Conservation (phyloP, 2,329 filamentous ascomycete species). For the Pyrenophora teres region DNA sequence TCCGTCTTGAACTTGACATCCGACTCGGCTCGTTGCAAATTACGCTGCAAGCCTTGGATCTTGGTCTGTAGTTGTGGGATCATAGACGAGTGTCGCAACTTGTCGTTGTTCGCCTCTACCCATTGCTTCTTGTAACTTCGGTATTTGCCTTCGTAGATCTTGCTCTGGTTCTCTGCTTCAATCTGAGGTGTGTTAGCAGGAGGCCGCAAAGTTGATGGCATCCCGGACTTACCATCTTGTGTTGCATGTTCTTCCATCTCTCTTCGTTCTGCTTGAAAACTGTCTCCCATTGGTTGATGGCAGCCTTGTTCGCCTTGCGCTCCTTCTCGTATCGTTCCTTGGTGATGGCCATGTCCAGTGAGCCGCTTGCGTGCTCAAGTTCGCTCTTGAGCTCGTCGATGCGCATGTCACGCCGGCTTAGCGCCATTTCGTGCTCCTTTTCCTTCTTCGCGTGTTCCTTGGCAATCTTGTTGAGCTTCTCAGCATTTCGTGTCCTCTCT, state of each 20-base stretch:
- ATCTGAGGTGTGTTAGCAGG: slow-evolving; percentile 19
- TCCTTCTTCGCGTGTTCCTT: slow-evolving; percentile 68
- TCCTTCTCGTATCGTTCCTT: slow-evolving; percentile 38
- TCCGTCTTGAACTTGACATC: slow-evolving; percentile 40
- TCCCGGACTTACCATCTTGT: slow-evolving; percentile 30
- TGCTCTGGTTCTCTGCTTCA: slow-evolving; percentile 29
- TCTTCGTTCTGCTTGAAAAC: slow-evolving; percentile 41
- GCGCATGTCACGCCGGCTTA: slow-evolving; percentile 14
- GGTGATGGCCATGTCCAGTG: slow-evolving; percentile 30
- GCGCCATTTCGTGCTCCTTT: slow-evolving; percentile 31
- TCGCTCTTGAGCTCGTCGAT: slow-evolving; percentile 34
- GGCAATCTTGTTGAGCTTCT: slow-evolving; percentile 51
- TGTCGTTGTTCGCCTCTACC: slow-evolving; percentile 32
- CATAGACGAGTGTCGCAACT: slow-evolving; percentile 23
- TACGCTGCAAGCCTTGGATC: slow-evolving; percentile 35
- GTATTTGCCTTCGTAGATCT: slow-evolving; percentile 33
- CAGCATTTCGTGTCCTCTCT: slow-evolving; percentile 46
- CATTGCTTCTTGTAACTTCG: slow-evolving; percentile 33
- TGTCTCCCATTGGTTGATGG: slow-evolving; percentile 40
- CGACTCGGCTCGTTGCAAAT: slow-evolving; percentile 33
- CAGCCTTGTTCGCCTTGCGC: slow-evolving; percentile 37
- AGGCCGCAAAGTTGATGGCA: background rate
- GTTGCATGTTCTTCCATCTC: slow-evolving; percentile 30
- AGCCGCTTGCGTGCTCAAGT: slow-evolving; percentile 27
- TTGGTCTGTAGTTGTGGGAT: slow-evolving; percentile 38